Base-by-base conservation (phyloP, 2,329 filamentous ascomycete species). In the Amylocarpus encephaloides region DNA sequence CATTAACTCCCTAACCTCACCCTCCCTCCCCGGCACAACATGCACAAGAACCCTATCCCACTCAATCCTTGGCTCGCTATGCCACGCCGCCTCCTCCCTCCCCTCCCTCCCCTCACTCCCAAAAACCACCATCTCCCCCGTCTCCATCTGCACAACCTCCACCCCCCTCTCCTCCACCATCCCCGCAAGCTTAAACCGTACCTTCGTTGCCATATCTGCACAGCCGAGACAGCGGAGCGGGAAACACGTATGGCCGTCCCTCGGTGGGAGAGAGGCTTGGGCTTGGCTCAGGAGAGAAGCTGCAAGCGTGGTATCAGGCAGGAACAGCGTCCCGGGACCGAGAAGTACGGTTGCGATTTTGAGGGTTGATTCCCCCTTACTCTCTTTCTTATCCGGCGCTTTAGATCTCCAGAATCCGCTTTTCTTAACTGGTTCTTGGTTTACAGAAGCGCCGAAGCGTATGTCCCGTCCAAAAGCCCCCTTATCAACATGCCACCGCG, bases 401-500 rank as follows among this genome's bases (percentile, higher is more conserved):
- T 29, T 33, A 12, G 34, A 22, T 44, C 39, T 44, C 19, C 43
- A 26, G 12, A 11, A 18, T n/a, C 11, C 34, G 11, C 10, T 32
- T 33, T 43, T 40, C 7, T 26, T 26, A 7, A 4, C 7, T 26
- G 22, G 22, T 11, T 15, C 22, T 19, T 15, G 5, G 2, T 3
- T 13, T 5, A 18, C 6, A 9, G n/a, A 5, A 5, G 18, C 18
- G 5, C n/a, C 4, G 18, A 40, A 40, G 3, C 38, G 4, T 5
- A 40, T n/a, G 18, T 40, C 38, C 18, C 18, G 19, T 6, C 44
- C 44, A 32, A 51, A 51, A 2, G 46, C 40, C 15, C 40, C 13
- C 15, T 45, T 10, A 34, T 51, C 49, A 39, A 48, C 13, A 44
- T 51, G 49, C 49, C 49, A 51, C 26, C 49, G 47, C 15, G 49